Conservation (phyloP, 352 stramenopile species). For the Globisporangium rhizosaccharum region DNA sequence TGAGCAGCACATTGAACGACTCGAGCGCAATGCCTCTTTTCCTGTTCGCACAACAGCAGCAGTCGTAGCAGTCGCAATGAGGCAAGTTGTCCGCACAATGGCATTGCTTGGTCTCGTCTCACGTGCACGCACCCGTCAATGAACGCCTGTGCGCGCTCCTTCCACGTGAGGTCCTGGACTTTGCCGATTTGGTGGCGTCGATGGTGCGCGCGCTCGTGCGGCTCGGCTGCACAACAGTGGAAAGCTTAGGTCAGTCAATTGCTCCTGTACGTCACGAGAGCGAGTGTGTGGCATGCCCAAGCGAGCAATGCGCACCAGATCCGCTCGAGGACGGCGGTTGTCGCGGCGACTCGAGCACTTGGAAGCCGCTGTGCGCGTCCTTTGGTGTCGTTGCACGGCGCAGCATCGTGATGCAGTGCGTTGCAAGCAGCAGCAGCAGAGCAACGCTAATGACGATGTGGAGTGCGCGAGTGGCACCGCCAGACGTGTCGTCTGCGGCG, state of each 20-base stretch:
- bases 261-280: background rate
- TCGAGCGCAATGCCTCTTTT: constrained; percentile 28
- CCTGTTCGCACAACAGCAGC: constrained; percentile 3
- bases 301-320: background rate
- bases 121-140: constrained; percentile 27
- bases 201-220: background rate
- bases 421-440: background rate
- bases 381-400: background rate
- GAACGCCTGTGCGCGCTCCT: constrained; percentile 38
- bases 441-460: background rate
- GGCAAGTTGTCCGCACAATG: background rate
- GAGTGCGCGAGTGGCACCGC: no score
- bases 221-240: background rate
- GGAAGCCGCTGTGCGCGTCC: background rate
- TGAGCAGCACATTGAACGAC: constrained; percentile 38
- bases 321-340: background rate
- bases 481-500: no score
- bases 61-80: background rate
- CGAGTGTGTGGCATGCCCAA: background rate
- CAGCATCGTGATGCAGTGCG: background rate
- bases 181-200: constrained; percentile 25
- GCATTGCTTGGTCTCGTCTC: background rate
- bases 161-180: constrained; percentile 33
- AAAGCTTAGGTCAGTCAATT: background rate
- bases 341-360: background rate